Evolutionary conservation across 2,329 filamentous ascomycete genomes (phyloP), one percentile per base, ranked within the genome.

Genomic region (Botryosphaeria dothidea): DNA sequence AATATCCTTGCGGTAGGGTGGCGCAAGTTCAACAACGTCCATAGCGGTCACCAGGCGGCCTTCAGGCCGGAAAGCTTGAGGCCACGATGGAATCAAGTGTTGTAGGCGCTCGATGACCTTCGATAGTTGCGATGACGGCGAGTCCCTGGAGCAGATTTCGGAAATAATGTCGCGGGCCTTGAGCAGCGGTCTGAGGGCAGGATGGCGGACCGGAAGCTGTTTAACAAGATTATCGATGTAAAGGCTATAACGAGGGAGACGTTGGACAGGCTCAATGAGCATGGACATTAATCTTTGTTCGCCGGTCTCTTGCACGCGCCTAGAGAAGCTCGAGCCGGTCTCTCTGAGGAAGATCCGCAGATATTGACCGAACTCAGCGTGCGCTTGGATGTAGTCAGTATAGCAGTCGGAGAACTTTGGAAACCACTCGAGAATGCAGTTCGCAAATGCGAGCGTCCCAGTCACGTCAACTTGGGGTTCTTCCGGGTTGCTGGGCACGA

Each of bases 221-320:
- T 90, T 88, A 54, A 95, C 87, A 73, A 99, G 97, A 72, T 96
- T 93, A 79, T 99, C 95, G 71, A 99, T 98, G 73, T 98, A 90
- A 38, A 99, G 83, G 72, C 92, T 97, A 79, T 99, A 99, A 27
- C 95, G 90, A 27, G 95, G 95, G 61, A 99, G 84, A 61, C 95
- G 86, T 77, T 99, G 95, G 0, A 99, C 93, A 2, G 95, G 95
- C 78, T 99, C 95, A 75, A 99, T 99, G 63, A 99, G 85, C 68
- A 95, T 86, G 3, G 95, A 98, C 56, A 92, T 93, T 62, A 98
- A 85, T 65, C 89, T 87, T 79, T 99, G 95, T 76, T 98, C 95
- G 64, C 95, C 94, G 2, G 90, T 90, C 68, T 93, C 88, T 61
- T 92, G 87, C 3, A 97, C 87, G 51, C 91, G 84, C 70, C 90